Conservation (phyloP, 2,329 filamentous ascomycete genomes). For the Cadophora malorum region DNA sequence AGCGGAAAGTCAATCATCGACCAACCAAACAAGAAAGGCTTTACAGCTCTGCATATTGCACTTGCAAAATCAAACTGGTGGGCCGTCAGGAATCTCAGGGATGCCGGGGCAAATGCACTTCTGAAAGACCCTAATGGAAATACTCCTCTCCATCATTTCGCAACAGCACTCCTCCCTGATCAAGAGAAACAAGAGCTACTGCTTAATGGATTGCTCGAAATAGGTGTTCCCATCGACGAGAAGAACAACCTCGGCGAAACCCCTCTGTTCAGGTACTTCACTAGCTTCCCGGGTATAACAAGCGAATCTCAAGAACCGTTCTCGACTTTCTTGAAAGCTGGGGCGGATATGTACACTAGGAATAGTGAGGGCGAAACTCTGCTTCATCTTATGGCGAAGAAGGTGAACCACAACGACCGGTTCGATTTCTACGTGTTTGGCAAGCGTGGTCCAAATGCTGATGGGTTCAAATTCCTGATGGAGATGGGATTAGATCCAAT, state of each 20-base stretch:
- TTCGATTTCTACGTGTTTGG: background rate
- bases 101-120: slow-evolving; percentile 16
- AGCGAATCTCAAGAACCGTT: background rate
- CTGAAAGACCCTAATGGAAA: slow-evolving; percentile 14
- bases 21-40: slow-evolving; percentile 19
- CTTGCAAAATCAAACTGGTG: slow-evolving; percentile 25
- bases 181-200: background rate
- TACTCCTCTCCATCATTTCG: slow-evolving; percentile 25
- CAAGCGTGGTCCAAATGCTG: background rate
- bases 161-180: background rate
- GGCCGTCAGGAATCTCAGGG: slow-evolving; percentile 22
- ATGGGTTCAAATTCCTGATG: slow-evolving; percentile 31
- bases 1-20: slow-evolving; percentile 17
- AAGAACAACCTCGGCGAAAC: slow-evolving; percentile 31
- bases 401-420: background rate
- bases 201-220: slow-evolving; percentile 28
- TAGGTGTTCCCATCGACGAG: slow-evolving; percentile 33
- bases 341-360: slow-evolving; percentile 25
- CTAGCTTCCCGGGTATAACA: background rate
- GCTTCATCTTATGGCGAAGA: slow-evolving; percentile 29
- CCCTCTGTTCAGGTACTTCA: slow-evolving; percentile 27
- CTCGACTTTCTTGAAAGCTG: slow-evolving; percentile 21
- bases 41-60: slow-evolving; percentile 23
- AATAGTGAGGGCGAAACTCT: slow-evolving; percentile 30
- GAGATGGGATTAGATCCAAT: slow-evolving; percentile 30